Base-by-base conservation (phyloP, 371 early-diverging fungal genomes). In the Mortierella sp. region DNA sequence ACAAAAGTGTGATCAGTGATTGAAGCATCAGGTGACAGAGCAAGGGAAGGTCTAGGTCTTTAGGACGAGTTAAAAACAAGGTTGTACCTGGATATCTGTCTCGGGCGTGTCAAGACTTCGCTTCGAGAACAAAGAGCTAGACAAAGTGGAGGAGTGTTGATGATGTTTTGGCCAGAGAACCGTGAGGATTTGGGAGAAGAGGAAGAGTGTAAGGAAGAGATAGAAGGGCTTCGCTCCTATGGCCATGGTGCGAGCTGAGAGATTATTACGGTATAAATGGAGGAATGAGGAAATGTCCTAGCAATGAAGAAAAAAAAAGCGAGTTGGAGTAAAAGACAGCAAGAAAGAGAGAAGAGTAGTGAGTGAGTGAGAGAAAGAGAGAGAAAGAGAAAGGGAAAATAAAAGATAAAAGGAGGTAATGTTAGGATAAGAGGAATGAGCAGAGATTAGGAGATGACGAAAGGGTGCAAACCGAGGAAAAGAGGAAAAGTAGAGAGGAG, bases 81-180 rank as follows among this genome's bases (percentile, higher is more conserved):
- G n/a, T 37, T 35, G 63, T 72, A 77, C 77, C 68, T 77, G 77
- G 32, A 59, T 55, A 39, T 68, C 72, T 26, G 66, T 39, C 14
- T 24, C 22, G 18, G 28, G 24, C 6, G 52, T 26, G 40, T 68
- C 73, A n/a, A 77, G 52, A 20, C 70, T 66, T 45, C 78, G 78
- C 45, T 73, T 78, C 10, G 66, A 68, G 35, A 78, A 47, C 59
- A 58, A 68, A 18, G 49, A 71, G 32, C 26, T 47, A 54, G 51
- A 54, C 51, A 26, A 49, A 35, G 64, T 40, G 3, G 51, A 11
- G 0, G 63, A 49, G 35, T 3, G 55, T 5, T 75, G 66, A 26
- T 72, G 72, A 11, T 75, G 75, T 20, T 49, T 59, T 52, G 81
- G 76, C 81, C 81, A 81, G 37, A 81, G 76, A 45, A 30, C 47